Evolutionary conservation across 2,329 filamentous ascomycete species (phyloP).

Genomic region (Neofusicoccum laricinum): DNA sequence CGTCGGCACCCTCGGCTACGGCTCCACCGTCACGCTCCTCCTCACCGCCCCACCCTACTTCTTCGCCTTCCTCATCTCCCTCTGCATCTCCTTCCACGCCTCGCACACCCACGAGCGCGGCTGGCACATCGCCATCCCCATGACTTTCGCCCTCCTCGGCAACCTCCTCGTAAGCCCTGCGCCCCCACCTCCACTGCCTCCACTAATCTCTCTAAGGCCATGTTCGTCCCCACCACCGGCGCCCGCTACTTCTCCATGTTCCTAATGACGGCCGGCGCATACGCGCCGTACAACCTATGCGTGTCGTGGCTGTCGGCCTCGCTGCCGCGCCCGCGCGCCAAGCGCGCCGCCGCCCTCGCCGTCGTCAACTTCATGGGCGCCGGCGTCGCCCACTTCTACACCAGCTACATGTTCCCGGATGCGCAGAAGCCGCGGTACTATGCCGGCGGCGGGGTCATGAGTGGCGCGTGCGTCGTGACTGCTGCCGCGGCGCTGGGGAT

Average conservation of each 20-base stretch:
- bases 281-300: constrained; percentile 8
- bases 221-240: constrained; percentile 1
- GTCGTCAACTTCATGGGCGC: constrained; percentile 18
- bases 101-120: constrained; percentile 4
- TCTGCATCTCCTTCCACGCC: constrained; percentile 11
- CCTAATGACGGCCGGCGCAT: constrained; percentile 22
- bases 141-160: not conserved
- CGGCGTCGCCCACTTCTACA: not conserved
- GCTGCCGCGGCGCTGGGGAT: constrained; percentile 16
- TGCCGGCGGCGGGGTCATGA: constrained; percentile 16
- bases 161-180: not conserved
- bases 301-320: not conserved
- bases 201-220: too few relatives aligned
- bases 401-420: constrained; percentile 18
- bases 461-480: not conserved
- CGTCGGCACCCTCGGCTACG: constrained; percentile 37
- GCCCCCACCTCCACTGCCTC: too few relatives aligned
- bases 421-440: constrained; percentile 18
- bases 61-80: constrained; percentile 22
- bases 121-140: not conserved
- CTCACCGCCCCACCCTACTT: constrained; percentile 24
- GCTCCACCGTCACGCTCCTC: constrained; percentile 33
- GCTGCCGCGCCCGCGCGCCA: constrained; percentile 14
- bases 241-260: constrained; percentile 31
- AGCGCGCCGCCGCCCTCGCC: constrained; percentile 16